phyloP scores from a whole-genome alignment of 176 grass and related monocot genomes.

The sorghum (Sorghum bicolor) region Sorghum_bicolor_NCBIv3 NC_012872.2:4346001-4346500 shows the following conservation, averaged over 20 bases:
- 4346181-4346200: conserved; percentile 46
- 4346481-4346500: no score
- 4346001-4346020: conserved; percentile 39
- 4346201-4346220: conserved; percentile 39
- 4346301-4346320: neutral
- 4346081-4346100: conserved; percentile 26
- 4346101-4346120: conserved; percentile 36
- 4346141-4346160: conserved; percentile 19
- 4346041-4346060: conserved; percentile 11
- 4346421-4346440: no score
- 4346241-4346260: neutral
- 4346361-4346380: neutral
- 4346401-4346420: no score
- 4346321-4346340: neutral
- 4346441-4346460: no score
- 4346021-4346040: conserved; percentile 16
- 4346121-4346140: conserved; percentile 22
- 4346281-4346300: neutral
- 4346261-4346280: neutral
- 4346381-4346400: no score
- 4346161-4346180: conserved; percentile 46
- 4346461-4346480: no score
- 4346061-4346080: conserved; percentile 28
- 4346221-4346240: conserved; percentile 30
- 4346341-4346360: conserved; percentile 12